Evolutionary conservation across 2,329 filamentous ascomycete genomes (phyloP).

Genomic region (Decorospora gaudefroyi): DNA sequence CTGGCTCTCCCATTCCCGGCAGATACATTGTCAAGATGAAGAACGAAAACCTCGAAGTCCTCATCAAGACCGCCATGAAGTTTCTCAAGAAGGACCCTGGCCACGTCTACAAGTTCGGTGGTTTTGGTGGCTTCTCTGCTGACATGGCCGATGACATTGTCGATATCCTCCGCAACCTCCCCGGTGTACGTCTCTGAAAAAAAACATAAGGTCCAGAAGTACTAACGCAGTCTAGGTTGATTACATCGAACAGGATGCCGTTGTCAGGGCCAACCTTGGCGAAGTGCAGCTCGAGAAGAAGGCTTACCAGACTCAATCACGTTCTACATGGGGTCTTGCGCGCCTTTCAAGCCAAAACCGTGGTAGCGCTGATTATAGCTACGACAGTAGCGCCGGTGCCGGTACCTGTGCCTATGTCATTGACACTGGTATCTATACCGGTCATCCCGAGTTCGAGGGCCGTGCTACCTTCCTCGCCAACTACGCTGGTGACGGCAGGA

Average conservation of each 20-base stretch:
- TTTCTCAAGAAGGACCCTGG: slow-evolving; percentile 34
- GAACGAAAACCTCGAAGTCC: slow-evolving; percentile 36
- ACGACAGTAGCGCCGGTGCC: slow-evolving; percentile 47
- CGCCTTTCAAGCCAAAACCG: slow-evolving; percentile 46
- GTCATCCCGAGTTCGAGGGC: slow-evolving; percentile 55
- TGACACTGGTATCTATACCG: slow-evolving; percentile 65
- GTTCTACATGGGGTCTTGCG: slow-evolving; percentile 50
- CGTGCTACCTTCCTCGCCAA: slow-evolving; percentile 48
- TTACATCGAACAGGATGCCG: slow-evolving; percentile 49
- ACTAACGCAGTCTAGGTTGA: slow-evolving; percentile 36
- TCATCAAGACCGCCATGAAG: slow-evolving; percentile 37
- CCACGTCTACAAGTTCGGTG: slow-evolving; percentile 47
- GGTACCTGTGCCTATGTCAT: slow-evolving; percentile 63
- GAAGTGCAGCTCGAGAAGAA: slow-evolving; percentile 33
- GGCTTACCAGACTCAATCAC: slow-evolving; percentile 47
- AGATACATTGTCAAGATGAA: slow-evolving; percentile 56
- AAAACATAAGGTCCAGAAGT: not conserved
- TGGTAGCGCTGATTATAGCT: slow-evolving; percentile 45
- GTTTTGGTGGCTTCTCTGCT: slow-evolving; percentile 48
- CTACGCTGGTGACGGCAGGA: slow-evolving; percentile 43
- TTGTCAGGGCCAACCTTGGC: slow-evolving; percentile 38
- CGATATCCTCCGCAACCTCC: slow-evolving; percentile 33
- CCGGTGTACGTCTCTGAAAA: slow-evolving; percentile 29
- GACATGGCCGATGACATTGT: slow-evolving; percentile 42
- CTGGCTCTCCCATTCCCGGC: slow-evolving; percentile 46